phyloP scores from a whole-genome alignment of 1,139 yeast genomes.

The Geotrichum cucujoidarum region DNA sequence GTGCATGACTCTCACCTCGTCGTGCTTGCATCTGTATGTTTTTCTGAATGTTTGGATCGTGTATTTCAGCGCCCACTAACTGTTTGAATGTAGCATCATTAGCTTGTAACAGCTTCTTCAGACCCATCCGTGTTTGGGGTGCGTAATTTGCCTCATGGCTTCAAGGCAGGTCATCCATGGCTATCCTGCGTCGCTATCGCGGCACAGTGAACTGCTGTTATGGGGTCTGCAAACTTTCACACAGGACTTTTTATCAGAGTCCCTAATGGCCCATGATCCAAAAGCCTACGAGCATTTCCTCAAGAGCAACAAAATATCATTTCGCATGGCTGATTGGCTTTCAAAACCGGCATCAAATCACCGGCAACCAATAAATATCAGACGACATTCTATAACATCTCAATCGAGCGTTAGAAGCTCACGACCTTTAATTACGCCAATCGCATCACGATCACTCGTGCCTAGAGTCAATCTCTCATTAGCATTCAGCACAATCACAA shows the following conservation, averaged over 20 bases:
- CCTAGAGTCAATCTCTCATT: neutral
- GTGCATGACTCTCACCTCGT: no score
- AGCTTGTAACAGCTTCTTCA: no score
- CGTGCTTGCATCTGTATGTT: no score
- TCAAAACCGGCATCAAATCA: neutral
- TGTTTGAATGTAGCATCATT: no score
- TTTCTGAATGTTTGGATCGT: no score
- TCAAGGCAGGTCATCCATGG: conserved; percentile 16
- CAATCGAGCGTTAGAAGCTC: neutral
- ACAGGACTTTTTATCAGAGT: conserved; percentile 19
- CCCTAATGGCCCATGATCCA: conserved; percentile 10
- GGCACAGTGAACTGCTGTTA: conserved; percentile 13
- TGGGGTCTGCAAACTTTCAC: conserved; percentile 20
- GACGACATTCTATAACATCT: neutral
- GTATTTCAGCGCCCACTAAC: no score
- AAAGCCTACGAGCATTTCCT: conserved; percentile 11
- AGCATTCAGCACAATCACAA: conserved; percentile 2
- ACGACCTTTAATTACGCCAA: neutral
- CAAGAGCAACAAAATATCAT: conserved; percentile 12
- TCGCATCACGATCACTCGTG: neutral
- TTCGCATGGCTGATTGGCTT: conserved; percentile 15
- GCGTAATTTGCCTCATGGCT: conserved; percentile 18
- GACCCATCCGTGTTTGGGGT: conserved; percentile 3
- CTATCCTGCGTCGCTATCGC: conserved; percentile 13
- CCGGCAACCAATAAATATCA: neutral